These are phyloP conservation scores for Aspergillus biplanus DNA, from an alignment of 495 filamentous ascomycete species.

Conservation along the genomic window DNA sequence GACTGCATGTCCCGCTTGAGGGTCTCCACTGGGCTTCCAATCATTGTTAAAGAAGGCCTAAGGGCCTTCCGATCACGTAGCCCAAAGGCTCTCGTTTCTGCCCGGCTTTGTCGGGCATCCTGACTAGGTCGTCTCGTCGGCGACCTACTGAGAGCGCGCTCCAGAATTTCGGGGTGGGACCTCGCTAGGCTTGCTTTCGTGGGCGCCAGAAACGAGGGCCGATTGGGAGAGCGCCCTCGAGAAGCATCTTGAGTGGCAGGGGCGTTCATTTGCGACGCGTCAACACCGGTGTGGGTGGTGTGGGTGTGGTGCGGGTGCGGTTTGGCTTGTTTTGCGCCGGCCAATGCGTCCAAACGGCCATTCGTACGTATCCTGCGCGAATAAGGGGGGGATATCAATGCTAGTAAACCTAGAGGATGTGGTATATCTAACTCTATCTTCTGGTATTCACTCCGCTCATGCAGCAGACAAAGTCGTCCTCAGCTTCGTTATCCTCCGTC, in stretches of 20 bases:
- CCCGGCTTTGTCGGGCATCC: conserved; percentile 26
- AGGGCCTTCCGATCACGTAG: conserved; percentile 43
- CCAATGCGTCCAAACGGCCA: conserved; percentile 41
- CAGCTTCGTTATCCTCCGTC: neutral
- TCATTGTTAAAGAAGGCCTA: conserved; percentile 41
- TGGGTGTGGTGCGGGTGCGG: conserved; percentile 26
- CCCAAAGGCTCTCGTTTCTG: conserved; percentile 33
- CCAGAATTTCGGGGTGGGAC: conserved; percentile 62
- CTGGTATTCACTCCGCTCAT: neutral
- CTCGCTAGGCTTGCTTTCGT: conserved; percentile 66
- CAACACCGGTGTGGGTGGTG: conserved; percentile 15
- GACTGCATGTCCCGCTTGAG: conserved; percentile 28
- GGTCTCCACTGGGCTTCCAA: conserved; percentile 38
- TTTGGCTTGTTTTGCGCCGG: conserved; percentile 62
- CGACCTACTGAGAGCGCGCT: conserved; percentile 48
- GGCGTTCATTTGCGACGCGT: conserved; percentile 36
- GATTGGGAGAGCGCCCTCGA: conserved; percentile 32
- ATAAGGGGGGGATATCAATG: neutral
- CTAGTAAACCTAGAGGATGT: neutral
- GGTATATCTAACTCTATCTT: neutral
- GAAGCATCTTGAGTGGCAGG: conserved; percentile 30
- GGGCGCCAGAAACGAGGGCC: conserved; percentile 67
- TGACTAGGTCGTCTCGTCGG: conserved; percentile 30
- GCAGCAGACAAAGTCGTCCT: neutral
- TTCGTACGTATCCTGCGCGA: conserved; percentile 1